A percentile compares a stretch with the other conserved stretches of the same genome.
Evolutionary conservation across 805 yeast genomes (phyloP).

Genomic region (Cyberlindnera saturnus): DNA sequence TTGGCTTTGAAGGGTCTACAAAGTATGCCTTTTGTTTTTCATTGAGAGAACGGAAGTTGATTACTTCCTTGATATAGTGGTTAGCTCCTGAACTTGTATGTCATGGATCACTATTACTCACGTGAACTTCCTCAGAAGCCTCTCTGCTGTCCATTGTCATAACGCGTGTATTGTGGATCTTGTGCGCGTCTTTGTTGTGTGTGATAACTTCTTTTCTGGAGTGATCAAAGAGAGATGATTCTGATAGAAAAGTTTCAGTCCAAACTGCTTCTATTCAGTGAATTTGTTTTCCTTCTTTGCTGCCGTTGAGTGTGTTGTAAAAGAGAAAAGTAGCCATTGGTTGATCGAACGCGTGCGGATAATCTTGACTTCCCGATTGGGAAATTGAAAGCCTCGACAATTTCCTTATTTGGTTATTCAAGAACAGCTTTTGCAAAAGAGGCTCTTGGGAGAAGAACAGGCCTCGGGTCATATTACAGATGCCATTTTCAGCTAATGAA

Average conservation of each 20-base stretch:
- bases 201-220: background rate
- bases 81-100: too few relatives aligned
- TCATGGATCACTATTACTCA: background rate
- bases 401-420: constrained; percentile 10
- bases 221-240: too few relatives aligned
- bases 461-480: too few relatives aligned
- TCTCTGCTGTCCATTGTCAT: background rate
- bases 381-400: constrained; percentile 6
- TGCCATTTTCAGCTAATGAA: too few relatives aligned
- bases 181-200: background rate
- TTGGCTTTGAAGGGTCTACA: constrained; percentile 28
- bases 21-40: constrained; percentile 25
- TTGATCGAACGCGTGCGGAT: too few relatives aligned
- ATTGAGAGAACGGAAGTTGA: background rate
- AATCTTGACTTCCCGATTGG: constrained; percentile 9
- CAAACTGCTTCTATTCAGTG: too few relatives aligned
- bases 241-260: too few relatives aligned
- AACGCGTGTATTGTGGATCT: background rate
- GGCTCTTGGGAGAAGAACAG: too few relatives aligned
- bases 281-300: background rate
- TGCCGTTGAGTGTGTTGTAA: background rate
- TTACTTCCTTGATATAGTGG: background rate
- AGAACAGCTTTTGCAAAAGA: background rate
- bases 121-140: constrained; percentile 1
- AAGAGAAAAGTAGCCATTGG: too few relatives aligned